Conservation (phyloP, 108 stramenopile species). For the Bacterosira constricta region DNA sequence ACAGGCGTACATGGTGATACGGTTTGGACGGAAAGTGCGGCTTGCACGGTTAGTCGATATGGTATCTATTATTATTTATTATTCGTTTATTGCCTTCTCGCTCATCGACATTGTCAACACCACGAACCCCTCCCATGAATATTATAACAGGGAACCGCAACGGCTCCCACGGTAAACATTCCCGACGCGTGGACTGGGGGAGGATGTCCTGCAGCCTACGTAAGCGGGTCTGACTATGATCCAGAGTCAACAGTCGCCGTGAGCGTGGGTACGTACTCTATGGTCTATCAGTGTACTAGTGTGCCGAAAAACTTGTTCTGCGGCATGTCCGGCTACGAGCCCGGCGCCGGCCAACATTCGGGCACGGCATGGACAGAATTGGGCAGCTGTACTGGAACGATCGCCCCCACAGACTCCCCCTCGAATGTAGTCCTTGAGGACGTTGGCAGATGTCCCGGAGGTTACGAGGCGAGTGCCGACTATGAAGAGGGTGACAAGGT, state of each 20-base stretch:
- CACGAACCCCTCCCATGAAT: too few species aligned
- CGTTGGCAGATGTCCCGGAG: neutral
- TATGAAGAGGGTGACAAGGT: conserved; percentile 6
- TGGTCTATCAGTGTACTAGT: too few species aligned
- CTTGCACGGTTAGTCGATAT: neutral
- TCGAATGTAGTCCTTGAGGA: neutral
- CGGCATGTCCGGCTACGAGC: too few species aligned
- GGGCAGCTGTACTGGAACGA: neutral
- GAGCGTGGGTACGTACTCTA: too few species aligned
- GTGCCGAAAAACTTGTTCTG: too few species aligned
- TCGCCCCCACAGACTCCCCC: neutral
- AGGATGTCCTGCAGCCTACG: too few species aligned
- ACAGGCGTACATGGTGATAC: too few species aligned
- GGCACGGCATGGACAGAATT: neutral
- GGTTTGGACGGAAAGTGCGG: neutral
- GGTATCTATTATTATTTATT: neutral
- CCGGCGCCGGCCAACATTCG: neutral
- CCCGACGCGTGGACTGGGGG: too few species aligned
- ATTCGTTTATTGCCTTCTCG: neutral
- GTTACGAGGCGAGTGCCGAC: neutral
- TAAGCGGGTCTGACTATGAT: too few species aligned
- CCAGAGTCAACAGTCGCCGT: too few species aligned
- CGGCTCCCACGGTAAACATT: too few species aligned
- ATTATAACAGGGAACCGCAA: too few species aligned
- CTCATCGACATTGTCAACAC: neutral